Conservation (phyloP, 495 filamentous ascomycete genomes). For the Penicillium silybi region DNA sequence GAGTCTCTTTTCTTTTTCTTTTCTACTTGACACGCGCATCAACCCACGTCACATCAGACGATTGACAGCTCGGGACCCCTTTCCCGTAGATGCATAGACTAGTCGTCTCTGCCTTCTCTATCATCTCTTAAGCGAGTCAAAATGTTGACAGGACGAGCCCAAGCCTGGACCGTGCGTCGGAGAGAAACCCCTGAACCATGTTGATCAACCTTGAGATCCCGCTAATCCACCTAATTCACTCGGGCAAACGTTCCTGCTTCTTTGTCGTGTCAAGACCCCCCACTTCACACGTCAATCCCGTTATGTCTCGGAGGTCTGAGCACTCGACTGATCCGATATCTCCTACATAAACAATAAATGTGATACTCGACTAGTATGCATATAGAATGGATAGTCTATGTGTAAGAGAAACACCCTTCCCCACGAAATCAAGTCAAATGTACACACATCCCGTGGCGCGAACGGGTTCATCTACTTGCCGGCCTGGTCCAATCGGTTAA, state of each 20-base stretch:
- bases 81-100: not conserved
- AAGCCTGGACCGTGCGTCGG: constrained; percentile 4
- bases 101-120: not conserved
- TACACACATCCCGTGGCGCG: not conserved
- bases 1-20: not conserved
- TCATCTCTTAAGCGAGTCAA: not conserved
- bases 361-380: not conserved
- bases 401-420: constrained; percentile 8
- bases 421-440: not conserved
- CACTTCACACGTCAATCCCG: not conserved
- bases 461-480: constrained; percentile 12
- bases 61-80: not conserved
- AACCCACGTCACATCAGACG: not conserved
- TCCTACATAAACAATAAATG: not conserved
- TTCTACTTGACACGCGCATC: not conserved
- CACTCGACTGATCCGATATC: not conserved
- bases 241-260: not conserved
- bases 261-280: not conserved
- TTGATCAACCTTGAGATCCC: not conserved
- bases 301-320: not conserved
- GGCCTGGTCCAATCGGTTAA: constrained; percentile 59
- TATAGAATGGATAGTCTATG: constrained; percentile 14
- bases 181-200: constrained; percentile 7
- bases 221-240: not conserved
- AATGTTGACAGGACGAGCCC: not conserved